Conservation (phyloP, 192 early-diverging fungal genomes). For the Umbelopsis ramanniana region DNA sequence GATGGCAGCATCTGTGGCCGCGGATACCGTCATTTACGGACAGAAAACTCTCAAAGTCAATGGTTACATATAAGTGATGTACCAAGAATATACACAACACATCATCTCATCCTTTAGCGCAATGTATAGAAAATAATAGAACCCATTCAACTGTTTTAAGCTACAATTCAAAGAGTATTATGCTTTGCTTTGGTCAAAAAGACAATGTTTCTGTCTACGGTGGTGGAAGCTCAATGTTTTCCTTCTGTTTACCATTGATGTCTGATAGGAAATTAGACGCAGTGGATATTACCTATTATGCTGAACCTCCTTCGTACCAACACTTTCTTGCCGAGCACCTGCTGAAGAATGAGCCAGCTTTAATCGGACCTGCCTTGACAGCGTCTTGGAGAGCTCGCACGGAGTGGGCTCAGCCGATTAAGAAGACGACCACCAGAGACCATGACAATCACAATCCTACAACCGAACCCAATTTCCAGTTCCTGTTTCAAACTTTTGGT, state of each 20-base stretch:
- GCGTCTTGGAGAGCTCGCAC: constrained; percentile 55
- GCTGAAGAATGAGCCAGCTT: constrained; percentile 52
- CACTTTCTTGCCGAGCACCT: constrained; percentile 47
- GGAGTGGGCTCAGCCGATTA: constrained; percentile 54
- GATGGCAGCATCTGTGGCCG: constrained; percentile 24
- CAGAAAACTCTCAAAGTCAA: constrained; percentile 41
- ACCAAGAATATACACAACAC: not conserved
- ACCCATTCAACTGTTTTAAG: not conserved
- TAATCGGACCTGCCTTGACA: constrained; percentile 54
- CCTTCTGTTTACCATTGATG: not conserved
- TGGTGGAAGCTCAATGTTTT: too few relatives aligned
- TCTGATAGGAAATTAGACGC: not conserved
- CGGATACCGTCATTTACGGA: constrained; percentile 38
- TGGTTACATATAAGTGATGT: constrained; percentile 31
- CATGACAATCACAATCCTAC: not conserved
- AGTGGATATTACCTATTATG: constrained; percentile 38
- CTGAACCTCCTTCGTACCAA: constrained; percentile 42
- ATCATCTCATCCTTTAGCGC: not conserved
- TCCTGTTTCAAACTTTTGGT: constrained; percentile 45
- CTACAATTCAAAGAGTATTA: not conserved
- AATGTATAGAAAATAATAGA: not conserved
- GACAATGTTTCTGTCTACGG: too few relatives aligned
- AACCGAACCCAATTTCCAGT: constrained; percentile 47
- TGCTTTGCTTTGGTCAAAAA: too few relatives aligned
- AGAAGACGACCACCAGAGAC: constrained; percentile 20